These are phyloP conservation scores for Dothideomycetes sp. DNA, from an alignment of 2,329 filamentous ascomycete genomes.

Conservation along the genomic window DNA sequence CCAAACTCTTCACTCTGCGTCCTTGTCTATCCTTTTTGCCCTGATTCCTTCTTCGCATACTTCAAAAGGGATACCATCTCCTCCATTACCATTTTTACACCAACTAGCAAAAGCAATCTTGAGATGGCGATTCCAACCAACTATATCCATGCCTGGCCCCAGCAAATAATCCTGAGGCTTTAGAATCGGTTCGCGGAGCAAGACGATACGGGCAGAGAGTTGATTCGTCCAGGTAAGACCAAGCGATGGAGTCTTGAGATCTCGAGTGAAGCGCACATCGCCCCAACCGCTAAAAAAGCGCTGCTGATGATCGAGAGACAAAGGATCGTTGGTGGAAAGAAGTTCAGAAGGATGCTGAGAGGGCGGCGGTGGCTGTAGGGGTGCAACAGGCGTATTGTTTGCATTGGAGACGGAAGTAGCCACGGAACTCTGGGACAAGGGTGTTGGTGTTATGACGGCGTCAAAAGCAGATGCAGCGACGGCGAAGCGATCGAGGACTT, in stretches of 20 bases:
- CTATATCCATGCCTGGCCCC: conserved; percentile 38
- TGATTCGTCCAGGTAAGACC: conserved; percentile 89
- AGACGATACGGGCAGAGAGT: conserved; percentile 69
- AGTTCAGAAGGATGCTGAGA: conserved; percentile 1
- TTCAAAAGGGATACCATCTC: conserved; percentile 59
- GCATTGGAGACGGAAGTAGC: neutral
- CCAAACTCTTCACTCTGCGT: no score
- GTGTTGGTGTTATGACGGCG: neutral
- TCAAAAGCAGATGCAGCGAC: conserved; percentile 13
- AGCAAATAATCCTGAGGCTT: conserved; percentile 30
- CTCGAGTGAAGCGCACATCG: conserved; percentile 39
- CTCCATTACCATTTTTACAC: conserved; percentile 43
- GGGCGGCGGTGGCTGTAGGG: neutral
- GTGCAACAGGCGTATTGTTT: conserved; percentile 1
- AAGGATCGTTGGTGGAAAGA: conserved; percentile 42
- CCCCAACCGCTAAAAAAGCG: conserved; percentile 96
- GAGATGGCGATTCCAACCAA: conserved; percentile 64
- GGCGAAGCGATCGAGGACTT: conserved; percentile 81
- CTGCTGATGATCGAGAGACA: conserved; percentile 81
- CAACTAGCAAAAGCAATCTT: conserved; percentile 87
- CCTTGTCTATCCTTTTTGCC: neutral
- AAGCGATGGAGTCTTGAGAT: conserved; percentile 73
- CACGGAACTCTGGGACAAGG: conserved; percentile 4
- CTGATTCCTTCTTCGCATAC: conserved; percentile 56
- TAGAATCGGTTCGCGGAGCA: conserved; percentile 61